phyloP scores from a whole-genome alignment of 2,329 filamentous ascomycete genomes.

The Drechslerella dactyloides region DNA sequence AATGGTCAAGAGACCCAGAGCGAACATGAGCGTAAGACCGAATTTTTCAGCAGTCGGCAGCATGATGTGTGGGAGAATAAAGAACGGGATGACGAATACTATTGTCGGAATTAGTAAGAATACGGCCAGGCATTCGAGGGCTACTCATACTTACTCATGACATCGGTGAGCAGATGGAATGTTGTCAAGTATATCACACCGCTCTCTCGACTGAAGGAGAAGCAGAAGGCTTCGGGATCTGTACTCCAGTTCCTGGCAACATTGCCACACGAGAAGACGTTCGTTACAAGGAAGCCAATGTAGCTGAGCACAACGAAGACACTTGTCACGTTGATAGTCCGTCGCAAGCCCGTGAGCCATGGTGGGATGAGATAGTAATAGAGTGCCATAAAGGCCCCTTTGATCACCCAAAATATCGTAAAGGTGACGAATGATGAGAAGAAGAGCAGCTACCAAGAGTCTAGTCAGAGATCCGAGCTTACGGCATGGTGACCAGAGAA shows the following conservation, averaged over 20 bases:
- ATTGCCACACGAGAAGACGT: constrained; percentile 46
- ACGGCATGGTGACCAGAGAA: background rate
- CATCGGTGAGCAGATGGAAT: constrained; percentile 39
- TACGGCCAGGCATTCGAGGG: background rate
- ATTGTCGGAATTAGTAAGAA: background rate
- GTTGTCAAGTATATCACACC: constrained; percentile 47
- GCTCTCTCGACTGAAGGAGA: constrained; percentile 35
- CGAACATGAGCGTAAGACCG: constrained; percentile 45
- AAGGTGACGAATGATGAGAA: constrained; percentile 49
- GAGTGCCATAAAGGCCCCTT: constrained; percentile 42
- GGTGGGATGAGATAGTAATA: constrained; percentile 46
- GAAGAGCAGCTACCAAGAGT: constrained; percentile 28
- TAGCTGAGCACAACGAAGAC: constrained; percentile 37
- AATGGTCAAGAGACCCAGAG: constrained; percentile 40
- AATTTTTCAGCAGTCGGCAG: constrained; percentile 46
- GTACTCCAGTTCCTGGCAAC: constrained; percentile 45
- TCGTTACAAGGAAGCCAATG: constrained; percentile 41
- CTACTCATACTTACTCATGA: constrained; percentile 28
- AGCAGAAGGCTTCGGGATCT: constrained; percentile 36
- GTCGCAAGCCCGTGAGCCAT: constrained; percentile 39
- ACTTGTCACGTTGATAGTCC: constrained; percentile 35
- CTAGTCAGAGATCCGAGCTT: background rate
- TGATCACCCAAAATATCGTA: constrained; percentile 46
- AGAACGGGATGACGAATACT: constrained; percentile 49
- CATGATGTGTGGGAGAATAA: constrained; percentile 48